Evolutionary conservation across 2,329 filamentous ascomycete genomes (phyloP).

Genomic region (Coccinonectria pachysandricola): DNA sequence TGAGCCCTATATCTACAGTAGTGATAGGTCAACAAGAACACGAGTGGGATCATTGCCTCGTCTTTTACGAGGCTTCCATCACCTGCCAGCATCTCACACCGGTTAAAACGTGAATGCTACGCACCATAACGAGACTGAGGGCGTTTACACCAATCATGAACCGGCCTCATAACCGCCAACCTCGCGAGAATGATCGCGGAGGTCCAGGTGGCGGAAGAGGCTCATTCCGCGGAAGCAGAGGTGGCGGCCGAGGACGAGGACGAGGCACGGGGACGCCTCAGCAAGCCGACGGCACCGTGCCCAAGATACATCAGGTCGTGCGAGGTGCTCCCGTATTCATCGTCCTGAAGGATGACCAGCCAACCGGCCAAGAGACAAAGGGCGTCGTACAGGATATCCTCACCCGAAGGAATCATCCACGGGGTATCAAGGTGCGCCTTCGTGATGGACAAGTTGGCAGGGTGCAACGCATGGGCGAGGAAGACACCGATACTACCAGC

Average conservation of each 20-base stretch:
- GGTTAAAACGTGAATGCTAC: too few relatives aligned
- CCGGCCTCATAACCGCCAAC: conserved; percentile 24
- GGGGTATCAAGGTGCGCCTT: conserved; percentile 70
- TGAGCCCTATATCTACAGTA: too few relatives aligned
- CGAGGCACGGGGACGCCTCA: conserved; percentile 22
- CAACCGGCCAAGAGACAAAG: conserved; percentile 58
- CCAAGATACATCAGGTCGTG: conserved; percentile 40
- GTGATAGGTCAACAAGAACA: too few relatives aligned
- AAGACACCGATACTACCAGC: too few relatives aligned
- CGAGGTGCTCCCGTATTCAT: conserved; percentile 59
- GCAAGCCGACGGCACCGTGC: conserved; percentile 31
- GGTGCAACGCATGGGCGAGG: conserved; percentile 56
- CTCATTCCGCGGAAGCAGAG: background rate
- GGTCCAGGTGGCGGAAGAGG: conserved; percentile 8
- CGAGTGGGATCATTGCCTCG: too few relatives aligned
- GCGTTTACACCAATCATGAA: too few relatives aligned
- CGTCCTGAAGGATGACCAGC: conserved; percentile 66
- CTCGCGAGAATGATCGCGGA: conserved; percentile 12
- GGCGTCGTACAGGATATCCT: conserved; percentile 58
- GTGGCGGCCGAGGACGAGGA: background rate
- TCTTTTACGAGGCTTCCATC: too few relatives aligned
- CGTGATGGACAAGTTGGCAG: conserved; percentile 61
- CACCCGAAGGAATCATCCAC: conserved; percentile 63
- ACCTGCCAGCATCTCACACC: too few relatives aligned
- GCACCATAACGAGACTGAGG: too few relatives aligned